Base-by-base conservation (phyloP, 2,329 filamentous ascomycete genomes). In the Emmonsia crescens region DNA sequence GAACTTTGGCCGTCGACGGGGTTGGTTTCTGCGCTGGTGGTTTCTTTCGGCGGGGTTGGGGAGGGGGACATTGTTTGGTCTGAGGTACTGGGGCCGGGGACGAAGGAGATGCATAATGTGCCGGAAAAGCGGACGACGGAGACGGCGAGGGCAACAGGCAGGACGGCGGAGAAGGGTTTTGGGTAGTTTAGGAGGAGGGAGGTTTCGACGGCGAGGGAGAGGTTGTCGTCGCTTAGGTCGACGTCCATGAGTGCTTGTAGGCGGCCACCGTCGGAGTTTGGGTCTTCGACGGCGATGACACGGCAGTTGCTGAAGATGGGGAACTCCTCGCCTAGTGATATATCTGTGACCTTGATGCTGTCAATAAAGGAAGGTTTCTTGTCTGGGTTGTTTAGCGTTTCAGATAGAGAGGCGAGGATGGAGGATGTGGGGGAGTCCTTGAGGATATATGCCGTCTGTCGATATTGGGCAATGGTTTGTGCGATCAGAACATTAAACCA, bases 401-500 rank as follows among this genome's bases (percentile, higher is more conserved):
- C 89, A 1, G 87, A 95, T 46, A 99, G 78, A 5, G 89, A 94
- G 33, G 83, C 87, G 36, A 99, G 82, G 48, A 99, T 95, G 0
- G 75, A 76, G n/a, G 76, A 74, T 4, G 74, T 76, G 2, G 75
- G 75, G 5, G 74, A 76, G 65, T 79, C 77, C 71, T 94, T 91
- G 68, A 97, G 89, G 66, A 94, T 86, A 68, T 95, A 89, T 1
- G 94, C 94, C 70, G 97, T 95, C 67, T 89, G 90, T 63, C 94
- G 83, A 69, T 97, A 89, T 74, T 99, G 94, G 0, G 94, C 93
- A 66, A 99, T 95, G 0, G 94, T 96, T 76, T 99, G 94, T 1
- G 92, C 94, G 59, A 97, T 87, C 61, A 99, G 80, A 31, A 99
- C 94, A 72, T 99, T 99, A 82, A 99, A 97, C 94, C 94, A 99